phyloP scores from a whole-genome alignment of 768 basidiomycete species.

The Psilocybe sp. region DNA sequence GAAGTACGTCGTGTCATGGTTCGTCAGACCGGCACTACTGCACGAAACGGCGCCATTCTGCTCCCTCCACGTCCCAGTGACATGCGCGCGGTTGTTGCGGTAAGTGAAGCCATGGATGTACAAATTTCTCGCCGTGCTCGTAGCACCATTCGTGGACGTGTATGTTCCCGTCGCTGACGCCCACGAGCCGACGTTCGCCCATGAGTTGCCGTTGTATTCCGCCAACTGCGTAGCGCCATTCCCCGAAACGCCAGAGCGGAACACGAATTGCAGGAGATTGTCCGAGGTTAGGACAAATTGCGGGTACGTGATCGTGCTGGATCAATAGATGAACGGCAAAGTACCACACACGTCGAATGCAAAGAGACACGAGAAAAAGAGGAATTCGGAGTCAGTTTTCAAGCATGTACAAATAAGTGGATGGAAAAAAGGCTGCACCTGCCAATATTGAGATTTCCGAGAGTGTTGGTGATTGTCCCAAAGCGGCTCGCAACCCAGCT shows the following conservation, averaged over 20 bases:
- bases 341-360: no score
- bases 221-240: slow-evolving; percentile 46
- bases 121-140: slow-evolving; percentile 39
- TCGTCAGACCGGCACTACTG: slow-evolving; percentile 40
- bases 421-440: slow-evolving; percentile 20
- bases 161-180: slow-evolving; percentile 42
- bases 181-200: slow-evolving; percentile 47
- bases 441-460: slow-evolving; percentile 40
- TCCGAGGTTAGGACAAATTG: slow-evolving; percentile 46
- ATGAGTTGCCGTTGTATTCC: slow-evolving; percentile 37
- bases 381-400: no score
- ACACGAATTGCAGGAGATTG: slow-evolving; percentile 46
- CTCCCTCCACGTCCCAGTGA: slow-evolving; percentile 48
- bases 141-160: slow-evolving; percentile 37
- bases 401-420: background rate
- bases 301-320: slow-evolving; percentile 42
- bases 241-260: slow-evolving; percentile 44
- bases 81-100: slow-evolving; percentile 31
- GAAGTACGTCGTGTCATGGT: slow-evolving; percentile 46
- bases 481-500: slow-evolving; percentile 43
- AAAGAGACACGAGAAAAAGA: background rate
- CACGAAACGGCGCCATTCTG: slow-evolving; percentile 40
- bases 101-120: slow-evolving; percentile 50
- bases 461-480: slow-evolving; percentile 34
- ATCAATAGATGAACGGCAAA: background rate